Conservation (phyloP, 805 yeast genomes). For the Candida ortonii region DNA sequence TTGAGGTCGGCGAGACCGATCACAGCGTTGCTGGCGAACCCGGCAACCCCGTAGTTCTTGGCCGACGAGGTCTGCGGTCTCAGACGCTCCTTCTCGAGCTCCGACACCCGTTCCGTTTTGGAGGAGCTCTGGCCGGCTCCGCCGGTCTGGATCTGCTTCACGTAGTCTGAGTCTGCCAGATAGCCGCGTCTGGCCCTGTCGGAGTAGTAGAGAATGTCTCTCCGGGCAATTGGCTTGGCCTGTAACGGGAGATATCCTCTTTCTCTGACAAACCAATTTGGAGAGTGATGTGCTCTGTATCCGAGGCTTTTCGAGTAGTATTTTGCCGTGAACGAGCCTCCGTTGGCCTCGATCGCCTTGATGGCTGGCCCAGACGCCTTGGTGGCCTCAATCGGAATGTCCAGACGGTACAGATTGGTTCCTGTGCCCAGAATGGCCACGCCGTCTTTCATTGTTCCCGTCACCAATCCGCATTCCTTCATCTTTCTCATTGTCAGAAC, state of each 20-base stretch:
- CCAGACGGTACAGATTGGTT: constrained; percentile 45
- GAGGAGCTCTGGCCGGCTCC: constrained; percentile 10
- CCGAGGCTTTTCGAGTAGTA: constrained; percentile 64
- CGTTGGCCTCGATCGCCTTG: constrained; percentile 63
- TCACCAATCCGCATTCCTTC: constrained; percentile 68
- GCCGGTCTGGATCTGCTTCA: constrained; percentile 31
- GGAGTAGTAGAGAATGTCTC: constrained; percentile 77
- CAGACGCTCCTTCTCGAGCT: constrained; percentile 24
- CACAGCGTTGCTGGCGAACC: constrained; percentile 24
- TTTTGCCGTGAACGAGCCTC: constrained; percentile 71
- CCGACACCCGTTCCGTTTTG: constrained; percentile 18
- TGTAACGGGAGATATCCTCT: constrained; percentile 80
- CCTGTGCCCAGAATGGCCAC: constrained; percentile 78
- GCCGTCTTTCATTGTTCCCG: constrained; percentile 74
- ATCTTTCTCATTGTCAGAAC: constrained; percentile 72
- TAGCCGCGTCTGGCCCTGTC: constrained; percentile 75
- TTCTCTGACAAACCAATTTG: constrained; percentile 62
- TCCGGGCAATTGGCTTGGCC: constrained; percentile 81
- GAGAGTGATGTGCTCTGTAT: constrained; percentile 71
- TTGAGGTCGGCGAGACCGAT: constrained; percentile 26
- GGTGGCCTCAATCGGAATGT: constrained; percentile 77
- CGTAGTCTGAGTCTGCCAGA: constrained; percentile 39
- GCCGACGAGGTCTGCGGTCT: constrained; percentile 4
- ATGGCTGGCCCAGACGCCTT: constrained; percentile 78
- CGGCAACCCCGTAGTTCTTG: constrained; percentile 17